Evolutionary conservation across 192 early-diverging fungal species (phyloP), one percentile per base, ranked within the genome.

Genomic region (Coemansia sp.): DNA sequence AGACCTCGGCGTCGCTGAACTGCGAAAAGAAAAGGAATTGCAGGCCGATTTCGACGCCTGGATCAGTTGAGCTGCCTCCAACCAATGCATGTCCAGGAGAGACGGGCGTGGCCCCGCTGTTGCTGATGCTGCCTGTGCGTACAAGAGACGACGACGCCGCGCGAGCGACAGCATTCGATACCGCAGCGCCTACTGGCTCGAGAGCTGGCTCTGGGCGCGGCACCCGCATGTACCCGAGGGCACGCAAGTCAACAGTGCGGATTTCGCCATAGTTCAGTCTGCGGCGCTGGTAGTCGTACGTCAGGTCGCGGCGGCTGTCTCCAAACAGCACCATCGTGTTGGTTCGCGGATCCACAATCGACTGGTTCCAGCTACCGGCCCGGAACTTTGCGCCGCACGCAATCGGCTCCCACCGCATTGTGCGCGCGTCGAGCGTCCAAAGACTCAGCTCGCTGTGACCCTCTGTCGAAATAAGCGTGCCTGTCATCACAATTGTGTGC

Each of bases 241-340:
- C 90, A 33, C 91, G 87, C 61, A 91, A 64, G 58, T 90, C 86
- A 4, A 93, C 84, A 8, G 89, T 82, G 22, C 89, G 85, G 56
- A 91, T 75, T 60, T 93, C 89, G 66, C 87, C 84, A 76, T 91
- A 93, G 70, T 93, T 93, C 54, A 89, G 85, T 61, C 90, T 89
- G 36, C 91, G 84, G 49, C 90, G 84, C 67, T 91, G 86, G 62
- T 93, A 93, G 69, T 93, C 91, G 51, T 91, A 89, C 4, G 86
- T 77, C 57, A 91, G 77, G 36, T 75, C 85, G 22, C 91, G 83
- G 12, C 83, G 76, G 45, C 78, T 85, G 67, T 93, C 85, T 18
- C 91, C 91, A 80, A 93, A 90, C 31, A 91, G 85, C 12, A 91
- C 64, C 63, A 89, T 87, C 32, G 84, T 84, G 50, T 91, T 91